phyloP scores from a whole-genome alignment of 441 rosid genomes.

The Capsella rubella region DNA sequence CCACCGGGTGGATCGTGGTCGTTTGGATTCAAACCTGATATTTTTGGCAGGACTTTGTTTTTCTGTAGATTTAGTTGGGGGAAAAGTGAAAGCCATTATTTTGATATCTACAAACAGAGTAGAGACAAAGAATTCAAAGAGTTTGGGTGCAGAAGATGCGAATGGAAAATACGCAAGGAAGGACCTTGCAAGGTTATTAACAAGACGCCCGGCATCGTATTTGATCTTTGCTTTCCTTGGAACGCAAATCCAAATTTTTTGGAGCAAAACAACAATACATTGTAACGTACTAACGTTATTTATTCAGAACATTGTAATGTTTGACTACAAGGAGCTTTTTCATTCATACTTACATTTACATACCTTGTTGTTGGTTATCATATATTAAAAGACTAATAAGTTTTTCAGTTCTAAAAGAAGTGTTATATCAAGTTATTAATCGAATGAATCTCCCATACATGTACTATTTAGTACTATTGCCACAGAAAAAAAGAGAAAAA shows the following conservation, averaged over 20 bases:
- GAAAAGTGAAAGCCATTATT: background rate
- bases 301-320: no score
- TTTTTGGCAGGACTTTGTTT: slow-evolving; percentile 27
- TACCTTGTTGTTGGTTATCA: no score
- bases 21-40: slow-evolving; percentile 17
- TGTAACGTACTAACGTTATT: no score
- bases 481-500: no score
- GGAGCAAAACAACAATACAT: no score
- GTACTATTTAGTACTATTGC: no score
- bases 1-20: slow-evolving; percentile 29
- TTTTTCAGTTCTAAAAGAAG: no score
- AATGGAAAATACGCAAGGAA: slow-evolving; percentile 28
- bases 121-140: slow-evolving; percentile 19
- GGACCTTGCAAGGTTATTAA: slow-evolving; percentile 33
- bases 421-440: no score
- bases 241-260: background rate
- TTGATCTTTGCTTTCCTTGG: slow-evolving; percentile 33
- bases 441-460: no score
- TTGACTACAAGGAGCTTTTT: no score
- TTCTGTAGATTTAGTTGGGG: slow-evolving; percentile 27
- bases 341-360: no score
- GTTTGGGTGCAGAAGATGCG: slow-evolving; percentile 20
- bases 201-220: background rate
- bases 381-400: no score
- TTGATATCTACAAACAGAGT: slow-evolving; percentile 34